Evolutionary conservation across 176 grass and related monocot genomes (phyloP).

Genomic region (Elymus sibiricus): DNA sequence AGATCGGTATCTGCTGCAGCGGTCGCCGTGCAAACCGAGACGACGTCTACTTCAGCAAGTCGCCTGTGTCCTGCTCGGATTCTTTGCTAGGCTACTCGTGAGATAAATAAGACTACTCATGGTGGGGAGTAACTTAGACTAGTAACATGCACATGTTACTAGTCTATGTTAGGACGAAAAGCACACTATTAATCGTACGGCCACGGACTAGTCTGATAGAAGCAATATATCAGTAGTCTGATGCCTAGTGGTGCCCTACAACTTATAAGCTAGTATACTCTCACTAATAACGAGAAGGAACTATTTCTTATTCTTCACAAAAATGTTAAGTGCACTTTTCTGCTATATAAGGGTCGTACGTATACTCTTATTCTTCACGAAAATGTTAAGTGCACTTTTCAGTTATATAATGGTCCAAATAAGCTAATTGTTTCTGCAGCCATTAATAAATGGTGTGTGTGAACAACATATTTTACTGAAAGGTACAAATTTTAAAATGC

Average conservation of each 20-base stretch:
- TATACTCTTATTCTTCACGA: too few relatives aligned
- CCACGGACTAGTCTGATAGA: neutral
- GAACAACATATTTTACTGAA: neutral
- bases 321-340: neutral
- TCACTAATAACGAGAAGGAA: conserved; percentile 2
- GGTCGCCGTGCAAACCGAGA: too few relatives aligned
- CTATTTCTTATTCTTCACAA: neutral
- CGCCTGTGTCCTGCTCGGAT: too few relatives aligned
- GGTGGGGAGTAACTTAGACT: too few relatives aligned
- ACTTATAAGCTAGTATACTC: neutral
- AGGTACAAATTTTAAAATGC: neutral
- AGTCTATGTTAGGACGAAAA: too few relatives aligned
- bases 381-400: too few relatives aligned
- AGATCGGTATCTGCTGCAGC: too few relatives aligned
- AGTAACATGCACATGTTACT: too few relatives aligned
- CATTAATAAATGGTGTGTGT: neutral
- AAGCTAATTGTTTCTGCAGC: neutral
- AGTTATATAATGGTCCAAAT: neutral
- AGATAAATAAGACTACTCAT: too few relatives aligned
- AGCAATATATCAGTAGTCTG: neutral
- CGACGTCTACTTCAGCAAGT: too few relatives aligned
- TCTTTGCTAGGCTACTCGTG: too few relatives aligned
- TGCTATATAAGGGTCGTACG: neutral
- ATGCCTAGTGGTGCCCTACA: too few relatives aligned
- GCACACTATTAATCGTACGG: neutral